These are phyloP conservation scores for Acer campestre DNA, from an alignment of 345 rosid genomes.

Conservation along the genomic window DNA sequence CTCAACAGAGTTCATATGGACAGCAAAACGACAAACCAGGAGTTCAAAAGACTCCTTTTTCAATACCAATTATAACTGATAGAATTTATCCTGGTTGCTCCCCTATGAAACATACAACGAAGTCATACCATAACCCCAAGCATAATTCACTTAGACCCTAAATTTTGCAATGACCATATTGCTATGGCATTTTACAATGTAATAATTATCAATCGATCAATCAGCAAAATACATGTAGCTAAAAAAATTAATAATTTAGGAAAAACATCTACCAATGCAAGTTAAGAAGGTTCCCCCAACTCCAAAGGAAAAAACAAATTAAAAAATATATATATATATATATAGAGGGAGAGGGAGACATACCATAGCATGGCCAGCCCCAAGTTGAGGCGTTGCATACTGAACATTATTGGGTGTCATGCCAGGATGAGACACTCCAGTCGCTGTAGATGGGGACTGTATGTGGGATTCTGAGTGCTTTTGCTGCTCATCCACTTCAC, in stretches of 20 bases:
- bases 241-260: background rate
- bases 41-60: background rate
- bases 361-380: conserved; percentile 68
- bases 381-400: conserved; percentile 50
- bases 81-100: background rate
- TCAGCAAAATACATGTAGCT: background rate
- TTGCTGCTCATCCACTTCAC: conserved; percentile 67
- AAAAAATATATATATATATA: background rate
- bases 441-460: conserved; percentile 47
- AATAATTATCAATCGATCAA: background rate
- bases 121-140: background rate
- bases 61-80: background rate
- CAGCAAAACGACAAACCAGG: background rate
- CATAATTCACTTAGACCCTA: background rate
- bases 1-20: background rate
- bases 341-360: conserved; percentile 3
- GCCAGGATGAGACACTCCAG: conserved; percentile 49
- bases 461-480: conserved; percentile 52
- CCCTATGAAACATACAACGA: background rate
- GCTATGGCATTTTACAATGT: background rate
- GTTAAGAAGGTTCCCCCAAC: background rate
- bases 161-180: background rate
- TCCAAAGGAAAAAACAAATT: background rate
- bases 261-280: background rate
- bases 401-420: conserved; percentile 51